Evolutionary conservation across 139 green algal species (phyloP).

Genomic region (Astrephomene gubernaculifera): DNA sequence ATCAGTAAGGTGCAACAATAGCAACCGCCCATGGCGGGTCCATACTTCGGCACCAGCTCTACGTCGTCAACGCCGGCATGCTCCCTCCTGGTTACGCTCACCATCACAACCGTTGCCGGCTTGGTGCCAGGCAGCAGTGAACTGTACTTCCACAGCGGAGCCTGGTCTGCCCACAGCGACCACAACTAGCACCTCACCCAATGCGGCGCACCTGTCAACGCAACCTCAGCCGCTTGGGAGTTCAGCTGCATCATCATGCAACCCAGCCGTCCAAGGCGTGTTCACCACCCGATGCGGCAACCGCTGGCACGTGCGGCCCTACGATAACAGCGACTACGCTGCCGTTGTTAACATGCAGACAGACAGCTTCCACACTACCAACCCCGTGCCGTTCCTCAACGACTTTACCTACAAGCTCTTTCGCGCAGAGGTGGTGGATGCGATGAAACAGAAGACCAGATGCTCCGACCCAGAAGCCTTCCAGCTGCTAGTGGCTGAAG

Average conservation of each 20-base stretch:
- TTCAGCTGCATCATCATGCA: background rate
- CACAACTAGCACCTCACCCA: no score
- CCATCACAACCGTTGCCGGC: no score
- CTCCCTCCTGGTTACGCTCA: no score
- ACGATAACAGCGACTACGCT: slow-evolving; percentile 21
- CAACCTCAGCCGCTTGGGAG: no score
- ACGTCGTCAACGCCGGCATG: no score
- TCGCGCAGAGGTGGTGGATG: slow-evolving; percentile 38
- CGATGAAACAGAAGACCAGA: slow-evolving; percentile 23
- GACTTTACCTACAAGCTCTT: slow-evolving; percentile 18
- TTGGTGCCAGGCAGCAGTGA: no score
- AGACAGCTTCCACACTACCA: slow-evolving; percentile 23
- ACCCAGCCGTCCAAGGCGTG: background rate
- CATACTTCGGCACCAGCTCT: no score
- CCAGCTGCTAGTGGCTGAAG: slow-evolving; percentile 29
- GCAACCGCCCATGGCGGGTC: no score
- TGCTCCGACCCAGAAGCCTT: background rate
- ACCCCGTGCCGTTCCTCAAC: slow-evolving; percentile 17
- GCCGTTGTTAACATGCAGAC: slow-evolving; percentile 27
- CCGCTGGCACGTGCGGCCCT: slow-evolving; percentile 27
- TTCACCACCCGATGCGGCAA: background rate
- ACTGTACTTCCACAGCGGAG: no score
- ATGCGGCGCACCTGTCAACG: no score
- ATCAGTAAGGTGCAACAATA: no score
- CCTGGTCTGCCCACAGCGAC: no score